Conservation (phyloP, 2,329 filamentous ascomycete species). For the Sporothrix curviconia region DNA sequence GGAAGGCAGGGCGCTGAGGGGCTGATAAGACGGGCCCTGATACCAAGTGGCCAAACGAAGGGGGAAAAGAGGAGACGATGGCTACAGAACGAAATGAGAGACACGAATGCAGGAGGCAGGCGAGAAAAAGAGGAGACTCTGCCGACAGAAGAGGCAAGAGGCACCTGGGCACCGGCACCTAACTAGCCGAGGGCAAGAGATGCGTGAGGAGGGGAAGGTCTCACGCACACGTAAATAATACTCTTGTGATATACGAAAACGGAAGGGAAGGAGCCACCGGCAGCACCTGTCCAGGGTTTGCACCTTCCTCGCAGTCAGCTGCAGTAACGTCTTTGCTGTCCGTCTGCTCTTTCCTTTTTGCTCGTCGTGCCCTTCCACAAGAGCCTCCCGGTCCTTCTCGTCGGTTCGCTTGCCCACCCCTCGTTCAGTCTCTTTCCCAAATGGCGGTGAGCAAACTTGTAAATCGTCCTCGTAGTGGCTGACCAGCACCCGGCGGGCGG, state of each 20-base stretch:
- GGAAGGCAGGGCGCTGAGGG: not conserved
- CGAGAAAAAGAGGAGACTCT: not conserved
- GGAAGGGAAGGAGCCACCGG: not conserved
- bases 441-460: conserved; percentile 18
- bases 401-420: not conserved
- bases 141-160: conserved; percentile 7
- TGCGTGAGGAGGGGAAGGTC: not conserved
- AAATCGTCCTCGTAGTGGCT: conserved; percentile 18
- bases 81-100: not conserved
- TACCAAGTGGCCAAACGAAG: not conserved
- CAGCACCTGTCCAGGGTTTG: not conserved
- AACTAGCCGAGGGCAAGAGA: not conserved
- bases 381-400: not conserved
- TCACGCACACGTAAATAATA: not conserved
- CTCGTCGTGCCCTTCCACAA: too few species aligned
- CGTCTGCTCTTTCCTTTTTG: not conserved
- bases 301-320: not conserved
- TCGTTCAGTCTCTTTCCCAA: conserved; percentile 1
- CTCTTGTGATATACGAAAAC: not conserved
- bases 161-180: not conserved
- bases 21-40: not conserved
- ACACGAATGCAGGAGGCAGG: not conserved
- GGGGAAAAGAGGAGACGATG: not conserved
- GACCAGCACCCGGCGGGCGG: conserved; percentile 20
- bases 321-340: not conserved